Base-by-base conservation (phyloP, 169 alveolate genomes). In the Plasmodium blacklocki region DNA sequence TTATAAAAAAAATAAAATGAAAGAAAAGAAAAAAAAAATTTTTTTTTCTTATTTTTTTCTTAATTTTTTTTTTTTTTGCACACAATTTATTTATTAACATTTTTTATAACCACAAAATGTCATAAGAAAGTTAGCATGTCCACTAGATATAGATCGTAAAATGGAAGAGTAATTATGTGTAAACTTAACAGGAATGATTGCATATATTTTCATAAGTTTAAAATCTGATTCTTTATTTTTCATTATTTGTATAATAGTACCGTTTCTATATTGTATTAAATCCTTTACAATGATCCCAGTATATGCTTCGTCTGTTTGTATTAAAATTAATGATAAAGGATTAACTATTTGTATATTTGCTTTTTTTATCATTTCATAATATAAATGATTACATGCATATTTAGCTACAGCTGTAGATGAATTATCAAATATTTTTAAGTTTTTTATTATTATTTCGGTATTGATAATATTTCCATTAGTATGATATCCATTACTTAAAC, bases 381-480 rank as follows among this genome's bases (percentile, higher is more conserved):
- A 86, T 66, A 86, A 54, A 52, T 86, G 88, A 59, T 86, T 86
- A 45, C 92, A 86, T n/a, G 92, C 92, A 43, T 86, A 86, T 72
- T 86, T 86, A 19, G 87, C 88, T 14, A 86, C 92, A 19, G 92
- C 92, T 8, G 26, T 54, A 15, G 92, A 72, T 50, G 72, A 45
- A 50, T 45, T 87, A 62, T 86, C 92, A 26, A 71, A 52, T 86
- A 86, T 45, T 72, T 72, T 73, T 39, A 86, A 73, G 52, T 71
- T 86, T 47, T 74, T 86, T 60, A 86, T 72, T 71, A 26, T 67
- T 7, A 86, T 66, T 63, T 86, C 92, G 12, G 92, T 86, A 56
- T 66, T 86, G 23, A 86, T 86, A 54, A 86, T 86, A 73, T 66
- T 86, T 58, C 76, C 92, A 64, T 74, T 86, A 32, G 92, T 72